These are phyloP conservation scores for Mercurialis annua DNA, from an alignment of 345 rosid genomes.

Conservation along the genomic window DNA sequence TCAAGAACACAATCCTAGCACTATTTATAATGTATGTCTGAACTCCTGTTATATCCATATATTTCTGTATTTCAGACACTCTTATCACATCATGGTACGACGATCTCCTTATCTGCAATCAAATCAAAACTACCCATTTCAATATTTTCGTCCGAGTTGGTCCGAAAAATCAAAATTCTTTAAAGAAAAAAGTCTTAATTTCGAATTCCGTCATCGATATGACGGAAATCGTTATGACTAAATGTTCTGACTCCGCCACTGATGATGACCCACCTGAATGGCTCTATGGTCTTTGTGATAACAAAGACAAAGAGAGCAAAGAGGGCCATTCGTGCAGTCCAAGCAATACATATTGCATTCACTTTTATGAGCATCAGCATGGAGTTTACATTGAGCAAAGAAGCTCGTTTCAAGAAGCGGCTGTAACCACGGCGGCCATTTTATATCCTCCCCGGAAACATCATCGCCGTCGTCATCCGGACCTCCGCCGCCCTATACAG, in stretches of 20 bases:
- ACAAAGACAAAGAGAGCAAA: slow-evolving; percentile 74
- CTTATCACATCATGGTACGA: slow-evolving; percentile 99
- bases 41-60: slow-evolving; percentile 78
- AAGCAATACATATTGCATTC: slow-evolving; percentile 98
- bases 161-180: no score
- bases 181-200: no score
- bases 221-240: no score
- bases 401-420: slow-evolving; percentile 69
- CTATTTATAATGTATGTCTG: slow-evolving; percentile 98
- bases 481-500: slow-evolving; percentile 50
- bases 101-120: slow-evolving; percentile 84
- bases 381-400: slow-evolving; percentile 86
- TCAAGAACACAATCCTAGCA: slow-evolving; percentile 91
- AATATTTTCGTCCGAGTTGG: no score
- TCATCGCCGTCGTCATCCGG: slow-evolving; percentile 33
- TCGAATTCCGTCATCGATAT: no score
- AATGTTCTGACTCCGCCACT: no score
- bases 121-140: background rate
- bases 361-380: slow-evolving; percentile 83
- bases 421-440: slow-evolving; percentile 80
- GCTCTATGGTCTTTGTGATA: slow-evolving; percentile 72
- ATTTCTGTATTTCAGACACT: slow-evolving; percentile 84
- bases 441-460: slow-evolving; percentile 10
- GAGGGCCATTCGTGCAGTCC: slow-evolving; percentile 79
- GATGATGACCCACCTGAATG: slow-evolving; percentile 98